Evolutionary conservation across 2,329 filamentous ascomycete genomes (phyloP).

Genomic region (Cytospora piceicola): DNA sequence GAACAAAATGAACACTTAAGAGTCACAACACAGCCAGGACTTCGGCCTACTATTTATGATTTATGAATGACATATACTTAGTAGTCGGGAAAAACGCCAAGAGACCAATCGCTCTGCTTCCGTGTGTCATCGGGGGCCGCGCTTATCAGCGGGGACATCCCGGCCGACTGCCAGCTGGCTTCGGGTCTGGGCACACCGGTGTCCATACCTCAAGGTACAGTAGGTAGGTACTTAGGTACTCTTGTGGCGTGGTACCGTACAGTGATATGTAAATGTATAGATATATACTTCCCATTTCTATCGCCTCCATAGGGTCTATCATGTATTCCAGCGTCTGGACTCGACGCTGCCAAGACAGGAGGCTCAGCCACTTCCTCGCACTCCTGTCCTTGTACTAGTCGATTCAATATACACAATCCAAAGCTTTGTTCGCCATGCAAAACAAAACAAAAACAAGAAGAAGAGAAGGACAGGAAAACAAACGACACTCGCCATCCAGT

Average conservation of each 20-base stretch:
- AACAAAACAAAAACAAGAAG: neutral
- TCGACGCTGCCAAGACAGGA: too few species aligned
- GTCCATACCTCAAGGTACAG: too few species aligned
- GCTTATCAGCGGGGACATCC: constrained; percentile 8
- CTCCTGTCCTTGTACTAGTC: neutral
- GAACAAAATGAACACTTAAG: neutral
- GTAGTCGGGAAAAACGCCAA: neutral
- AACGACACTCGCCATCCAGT: constrained; percentile 3
- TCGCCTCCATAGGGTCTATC: constrained; percentile 2
- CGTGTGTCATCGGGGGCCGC: neutral
- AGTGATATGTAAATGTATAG: neutral
- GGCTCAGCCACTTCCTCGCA: neutral
- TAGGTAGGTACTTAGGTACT: neutral
- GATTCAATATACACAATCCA: neutral
- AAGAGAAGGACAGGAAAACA: neutral
- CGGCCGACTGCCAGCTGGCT: neutral
- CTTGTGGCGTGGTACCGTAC: too few species aligned
- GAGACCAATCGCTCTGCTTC: neutral
- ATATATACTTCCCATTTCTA: constrained; percentile 6
- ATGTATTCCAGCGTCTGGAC: neutral
- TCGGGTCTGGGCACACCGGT: neutral
- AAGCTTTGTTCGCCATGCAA: constrained; percentile 1
- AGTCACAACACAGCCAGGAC: neutral
- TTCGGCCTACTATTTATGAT: neutral
- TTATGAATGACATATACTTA: neutral